Percentiles rank a stretch among this genome's conserved stretches.
Conservation (phyloP, 208 protist species). For the Borovskyia barvae region DNA sequence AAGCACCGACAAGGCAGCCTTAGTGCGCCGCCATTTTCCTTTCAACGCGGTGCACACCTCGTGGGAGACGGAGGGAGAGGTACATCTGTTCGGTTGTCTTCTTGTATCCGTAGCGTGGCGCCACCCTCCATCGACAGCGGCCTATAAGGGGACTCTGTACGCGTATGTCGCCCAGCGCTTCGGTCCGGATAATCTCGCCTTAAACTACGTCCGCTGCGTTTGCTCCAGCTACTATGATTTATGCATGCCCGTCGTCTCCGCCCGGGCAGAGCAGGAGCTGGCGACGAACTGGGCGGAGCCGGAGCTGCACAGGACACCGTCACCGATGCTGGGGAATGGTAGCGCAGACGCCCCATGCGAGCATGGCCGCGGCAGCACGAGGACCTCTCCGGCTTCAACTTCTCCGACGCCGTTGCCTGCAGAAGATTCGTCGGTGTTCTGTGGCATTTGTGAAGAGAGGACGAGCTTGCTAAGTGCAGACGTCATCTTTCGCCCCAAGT, state of each 20-base stretch:
- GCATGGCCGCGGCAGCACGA: constrained; percentile 1
- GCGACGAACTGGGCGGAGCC: constrained; percentile 8
- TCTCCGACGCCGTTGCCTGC: too few species aligned
- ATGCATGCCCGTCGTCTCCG: constrained; percentile 6
- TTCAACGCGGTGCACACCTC: constrained; percentile 52
- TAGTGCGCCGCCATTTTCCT: constrained; percentile 47
- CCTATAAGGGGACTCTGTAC: constrained; percentile 17
- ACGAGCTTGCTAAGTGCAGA: too few species aligned
- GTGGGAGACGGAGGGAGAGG: constrained; percentile 76
- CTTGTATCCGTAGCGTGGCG: constrained; percentile 50
- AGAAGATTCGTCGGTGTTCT: too few species aligned
- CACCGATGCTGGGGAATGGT: too few species aligned
- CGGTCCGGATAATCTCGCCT: constrained; percentile 32
- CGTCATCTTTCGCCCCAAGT: too few species aligned
- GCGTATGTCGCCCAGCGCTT: constrained; percentile 69
- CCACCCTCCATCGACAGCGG: constrained; percentile 15
- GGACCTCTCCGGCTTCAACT: too few species aligned
- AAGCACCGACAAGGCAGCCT: constrained; percentile 18
- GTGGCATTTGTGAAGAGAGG: too few species aligned
- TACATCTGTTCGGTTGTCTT: constrained; percentile 81
- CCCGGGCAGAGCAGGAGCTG: constrained; percentile 6
- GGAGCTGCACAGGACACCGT: constrained; percentile 8
- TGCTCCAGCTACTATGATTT: constrained; percentile 44
- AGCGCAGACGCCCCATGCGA: neutral
- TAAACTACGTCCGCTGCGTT: constrained; percentile 46